Evolutionary conservation across 1,284 basidiomycete genomes (phyloP).

Genomic region (Vanrija humicola): DNA sequence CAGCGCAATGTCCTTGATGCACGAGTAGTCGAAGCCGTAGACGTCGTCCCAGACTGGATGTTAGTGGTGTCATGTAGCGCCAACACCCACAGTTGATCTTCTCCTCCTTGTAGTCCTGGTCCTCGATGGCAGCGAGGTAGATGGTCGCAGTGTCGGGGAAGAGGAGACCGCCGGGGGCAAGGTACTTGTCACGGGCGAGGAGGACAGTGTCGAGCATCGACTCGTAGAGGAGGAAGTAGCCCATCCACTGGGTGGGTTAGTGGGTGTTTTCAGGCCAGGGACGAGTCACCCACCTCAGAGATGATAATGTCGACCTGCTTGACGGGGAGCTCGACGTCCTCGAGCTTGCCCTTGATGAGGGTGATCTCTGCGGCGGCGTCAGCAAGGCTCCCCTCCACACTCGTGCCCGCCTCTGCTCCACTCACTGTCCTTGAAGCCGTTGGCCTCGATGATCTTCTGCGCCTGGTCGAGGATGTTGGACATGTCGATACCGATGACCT

Average conservation of each 20-base stretch:
- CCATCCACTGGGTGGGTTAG: conserved; percentile 43
- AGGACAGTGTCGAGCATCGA: conserved; percentile 99
- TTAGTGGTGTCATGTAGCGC: neutral
- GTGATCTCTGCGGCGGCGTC: conserved; percentile 66
- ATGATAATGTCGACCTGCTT: conserved; percentile 96
- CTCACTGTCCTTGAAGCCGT: conserved; percentile 89
- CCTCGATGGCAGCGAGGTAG: conserved; percentile 95
- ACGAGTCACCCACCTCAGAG: conserved; percentile 62
- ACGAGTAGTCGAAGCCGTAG: conserved; percentile 98
- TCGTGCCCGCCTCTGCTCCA: conserved; percentile 17
- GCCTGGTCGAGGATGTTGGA: conserved; percentile 99
- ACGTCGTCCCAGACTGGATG: conserved; percentile 95
- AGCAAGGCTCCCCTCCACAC: neutral
- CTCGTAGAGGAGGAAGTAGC: conserved; percentile 73
- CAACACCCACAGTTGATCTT: conserved; percentile 87
- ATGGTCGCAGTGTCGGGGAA: conserved; percentile 95
- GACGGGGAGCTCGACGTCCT: conserved; percentile 81
- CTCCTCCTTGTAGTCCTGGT: conserved; percentile 99
- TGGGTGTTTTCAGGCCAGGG: neutral
- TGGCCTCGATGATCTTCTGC: conserved; percentile 90
- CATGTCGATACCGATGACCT: conserved; percentile 99
- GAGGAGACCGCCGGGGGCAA: conserved; percentile 83
- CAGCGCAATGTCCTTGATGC: conserved; percentile 98
- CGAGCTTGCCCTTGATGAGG: conserved; percentile 96
- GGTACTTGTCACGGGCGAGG: conserved; percentile 92